Conservation (phyloP, 2,329 filamentous ascomycete species). For the Coniochaeta prunicola region DNA sequence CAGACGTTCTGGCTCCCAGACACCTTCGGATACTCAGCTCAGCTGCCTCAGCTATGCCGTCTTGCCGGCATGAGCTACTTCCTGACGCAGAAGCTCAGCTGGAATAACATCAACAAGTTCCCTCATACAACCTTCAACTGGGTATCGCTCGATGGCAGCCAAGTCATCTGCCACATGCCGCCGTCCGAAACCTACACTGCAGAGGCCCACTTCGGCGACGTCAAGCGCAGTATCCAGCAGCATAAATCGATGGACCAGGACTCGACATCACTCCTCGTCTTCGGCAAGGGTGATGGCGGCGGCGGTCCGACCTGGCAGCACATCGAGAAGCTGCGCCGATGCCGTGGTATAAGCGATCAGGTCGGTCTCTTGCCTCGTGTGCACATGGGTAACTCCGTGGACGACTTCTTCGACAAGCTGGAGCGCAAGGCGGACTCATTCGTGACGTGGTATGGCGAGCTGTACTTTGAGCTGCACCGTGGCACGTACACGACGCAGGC, state of each 20-base stretch:
- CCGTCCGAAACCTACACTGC: conserved; percentile 94
- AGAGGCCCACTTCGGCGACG: conserved; percentile 88
- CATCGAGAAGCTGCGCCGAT: conserved; percentile 87
- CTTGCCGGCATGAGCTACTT: conserved; percentile 95
- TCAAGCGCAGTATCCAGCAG: conserved; percentile 79
- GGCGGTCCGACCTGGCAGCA: conserved; percentile 92
- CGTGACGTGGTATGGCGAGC: conserved; percentile 94
- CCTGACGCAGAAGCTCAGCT: conserved; percentile 96
- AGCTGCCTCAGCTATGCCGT: conserved; percentile 88
- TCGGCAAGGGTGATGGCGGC: conserved; percentile 93
- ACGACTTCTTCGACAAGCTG: conserved; percentile 85
- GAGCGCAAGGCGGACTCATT: conserved; percentile 73
- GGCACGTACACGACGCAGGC: conserved; percentile 96
- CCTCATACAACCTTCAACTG: conserved; percentile 99
- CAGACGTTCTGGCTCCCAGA: conserved; percentile 96
- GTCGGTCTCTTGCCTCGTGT: conserved; percentile 77
- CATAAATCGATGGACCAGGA: conserved; percentile 97
- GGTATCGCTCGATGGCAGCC: conserved; percentile 91
- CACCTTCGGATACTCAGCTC: conserved; percentile 94
- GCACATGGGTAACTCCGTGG: conserved; percentile 82
- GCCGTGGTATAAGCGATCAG: conserved; percentile 85
- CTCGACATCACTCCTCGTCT: conserved; percentile 81
- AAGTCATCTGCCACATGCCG: conserved; percentile 97
- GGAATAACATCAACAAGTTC: conserved; percentile 99
- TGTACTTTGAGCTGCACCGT: conserved; percentile 96